These are phyloP conservation scores for Nakaseomyces sp. DNA, from an alignment of 1,139 yeast species.

Conservation along the genomic window DNA sequence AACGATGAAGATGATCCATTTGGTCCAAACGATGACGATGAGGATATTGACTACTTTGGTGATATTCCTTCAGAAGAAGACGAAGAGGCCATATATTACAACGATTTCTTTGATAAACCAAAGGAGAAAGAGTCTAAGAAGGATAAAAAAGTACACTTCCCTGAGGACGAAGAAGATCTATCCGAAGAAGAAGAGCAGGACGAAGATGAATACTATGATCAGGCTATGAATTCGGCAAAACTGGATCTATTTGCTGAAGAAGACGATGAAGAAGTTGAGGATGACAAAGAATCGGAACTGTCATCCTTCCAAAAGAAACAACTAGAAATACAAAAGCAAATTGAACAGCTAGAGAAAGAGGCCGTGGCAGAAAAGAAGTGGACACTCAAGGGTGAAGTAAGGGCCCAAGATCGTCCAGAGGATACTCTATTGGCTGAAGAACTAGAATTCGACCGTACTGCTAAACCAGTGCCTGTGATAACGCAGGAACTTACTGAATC, in stretches of 20 bases:
- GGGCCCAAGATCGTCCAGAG: slow-evolving; percentile 68
- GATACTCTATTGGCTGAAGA: slow-evolving; percentile 71
- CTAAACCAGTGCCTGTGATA: slow-evolving; percentile 85
- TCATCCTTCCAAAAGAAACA: slow-evolving; percentile 86
- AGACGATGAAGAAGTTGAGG: slow-evolving; percentile 29
- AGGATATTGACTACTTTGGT: slow-evolving; percentile 56
- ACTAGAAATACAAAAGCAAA: slow-evolving; percentile 63
- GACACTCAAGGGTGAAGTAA: slow-evolving; percentile 91
- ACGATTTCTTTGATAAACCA: slow-evolving; percentile 64
- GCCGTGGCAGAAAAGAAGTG: slow-evolving; percentile 86
- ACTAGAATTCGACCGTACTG: slow-evolving; percentile 62
- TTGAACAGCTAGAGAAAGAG: slow-evolving; percentile 71
- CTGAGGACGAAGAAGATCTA: slow-evolving; percentile 24
- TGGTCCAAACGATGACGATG: slow-evolving; percentile 39
- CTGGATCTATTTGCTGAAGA: slow-evolving; percentile 54
- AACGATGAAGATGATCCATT: slow-evolving; percentile 54
- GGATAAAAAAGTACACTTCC: slow-evolving; percentile 9
- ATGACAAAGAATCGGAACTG: slow-evolving; percentile 39
- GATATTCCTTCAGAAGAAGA: slow-evolving; percentile 52
- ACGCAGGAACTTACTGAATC: slow-evolving; percentile 82
- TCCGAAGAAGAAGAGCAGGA: slow-evolving; percentile 31
- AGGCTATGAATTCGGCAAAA: slow-evolving; percentile 53
- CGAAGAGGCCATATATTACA: slow-evolving; percentile 63
- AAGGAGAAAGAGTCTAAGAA: slow-evolving; percentile 15
- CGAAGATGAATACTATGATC: slow-evolving; percentile 40